A percentile compares a stretch with the other conserved stretches of the same genome.
Evolutionary conservation across 2,329 filamentous ascomycete species (phyloP).

Genomic region (Simplicillium aogashimaense): DNA sequence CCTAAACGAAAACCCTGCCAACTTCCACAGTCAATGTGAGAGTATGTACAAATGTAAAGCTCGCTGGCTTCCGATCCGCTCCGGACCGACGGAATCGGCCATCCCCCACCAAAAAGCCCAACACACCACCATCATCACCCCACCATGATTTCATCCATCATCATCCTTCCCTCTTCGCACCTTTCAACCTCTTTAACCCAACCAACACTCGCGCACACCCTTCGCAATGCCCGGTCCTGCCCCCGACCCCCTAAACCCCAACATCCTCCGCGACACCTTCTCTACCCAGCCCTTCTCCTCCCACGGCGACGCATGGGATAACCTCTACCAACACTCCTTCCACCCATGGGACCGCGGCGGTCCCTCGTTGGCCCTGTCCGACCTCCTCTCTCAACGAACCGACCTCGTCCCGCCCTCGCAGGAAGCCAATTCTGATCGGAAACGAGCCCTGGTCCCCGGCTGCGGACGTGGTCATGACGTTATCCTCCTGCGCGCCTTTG

Average conservation of each 20-base stretch:
- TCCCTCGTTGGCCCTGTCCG: constrained; percentile 42
- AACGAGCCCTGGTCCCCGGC: constrained; percentile 61
- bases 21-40: no score
- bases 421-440: constrained; percentile 15
- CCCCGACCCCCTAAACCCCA: constrained; percentile 7
- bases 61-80: no score
- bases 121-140: no score
- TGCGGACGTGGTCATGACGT: constrained; percentile 80
- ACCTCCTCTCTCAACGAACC: constrained; percentile 34
- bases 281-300: constrained; percentile 18
- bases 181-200: background rate
- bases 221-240: constrained; percentile 3
- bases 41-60: no score
- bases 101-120: no score
- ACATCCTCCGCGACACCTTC: constrained; percentile 24
- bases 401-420: constrained; percentile 31
- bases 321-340: constrained; percentile 32
- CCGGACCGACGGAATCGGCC: no score
- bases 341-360: constrained; percentile 48
- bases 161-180: no score
- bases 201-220: background rate
- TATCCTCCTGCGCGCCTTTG: constrained; percentile 60
- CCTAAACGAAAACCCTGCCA: no score
- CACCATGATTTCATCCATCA: no score
- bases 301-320: constrained; percentile 33